phyloP scores from a whole-genome alignment of 2,329 filamentous ascomycete species.

The Alternaria sp. region DNA sequence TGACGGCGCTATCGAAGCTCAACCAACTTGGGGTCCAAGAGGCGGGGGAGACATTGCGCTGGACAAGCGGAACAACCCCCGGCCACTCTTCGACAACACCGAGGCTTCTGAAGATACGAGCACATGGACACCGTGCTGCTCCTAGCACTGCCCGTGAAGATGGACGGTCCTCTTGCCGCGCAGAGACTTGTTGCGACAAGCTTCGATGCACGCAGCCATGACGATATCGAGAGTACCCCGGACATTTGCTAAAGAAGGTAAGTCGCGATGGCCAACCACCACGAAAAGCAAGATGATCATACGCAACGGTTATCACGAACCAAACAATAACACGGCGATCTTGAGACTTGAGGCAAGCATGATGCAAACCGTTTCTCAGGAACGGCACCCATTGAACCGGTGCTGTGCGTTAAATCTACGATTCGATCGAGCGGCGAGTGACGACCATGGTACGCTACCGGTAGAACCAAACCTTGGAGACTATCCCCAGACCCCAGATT shows the following conservation, averaged over 20 bases:
- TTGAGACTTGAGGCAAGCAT: background rate
- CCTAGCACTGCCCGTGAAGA: background rate
- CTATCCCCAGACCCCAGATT: background rate
- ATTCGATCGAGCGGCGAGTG: background rate
- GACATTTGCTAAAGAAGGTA: background rate
- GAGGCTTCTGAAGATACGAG: slow-evolving; percentile 1
- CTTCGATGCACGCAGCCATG: background rate
- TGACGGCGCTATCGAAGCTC: slow-evolving; percentile 1
- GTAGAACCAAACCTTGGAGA: slow-evolving; percentile 4
- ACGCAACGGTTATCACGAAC: background rate
- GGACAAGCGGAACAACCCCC: background rate
- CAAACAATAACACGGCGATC: background rate
- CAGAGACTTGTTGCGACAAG: background rate
- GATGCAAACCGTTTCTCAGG: background rate
- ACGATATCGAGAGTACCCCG: background rate
- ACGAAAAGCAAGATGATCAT: background rate
- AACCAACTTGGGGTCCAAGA: background rate
- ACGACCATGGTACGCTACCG: slow-evolving; percentile 2
- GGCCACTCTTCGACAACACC: background rate
- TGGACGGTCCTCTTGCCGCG: background rate
- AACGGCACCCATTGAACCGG: background rate
- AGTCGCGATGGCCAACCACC: background rate
- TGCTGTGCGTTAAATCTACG: slow-evolving; percentile 1
- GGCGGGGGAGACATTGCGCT: background rate
- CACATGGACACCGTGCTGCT: slow-evolving; percentile 9